Conservation (phyloP, 2,329 filamentous ascomycete species). For the Ceratocystis eucalypticola region DNA sequence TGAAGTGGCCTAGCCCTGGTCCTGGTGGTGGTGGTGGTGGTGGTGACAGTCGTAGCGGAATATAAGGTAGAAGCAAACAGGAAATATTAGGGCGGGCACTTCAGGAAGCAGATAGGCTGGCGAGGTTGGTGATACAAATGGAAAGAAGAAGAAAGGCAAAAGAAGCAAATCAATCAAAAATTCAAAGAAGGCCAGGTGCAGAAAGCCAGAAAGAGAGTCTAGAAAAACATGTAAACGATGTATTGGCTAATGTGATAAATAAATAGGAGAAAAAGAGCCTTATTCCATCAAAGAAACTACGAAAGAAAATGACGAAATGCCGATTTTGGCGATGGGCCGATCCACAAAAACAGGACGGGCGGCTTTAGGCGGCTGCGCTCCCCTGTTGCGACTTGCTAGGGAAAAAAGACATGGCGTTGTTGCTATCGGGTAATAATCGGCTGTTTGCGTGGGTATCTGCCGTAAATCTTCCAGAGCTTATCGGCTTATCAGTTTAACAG, state of each 20-base stretch:
- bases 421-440: not conserved
- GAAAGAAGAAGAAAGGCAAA: not conserved
- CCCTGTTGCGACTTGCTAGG: not conserved
- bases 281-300: not conserved
- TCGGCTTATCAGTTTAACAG: not conserved
- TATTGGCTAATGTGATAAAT: not conserved
- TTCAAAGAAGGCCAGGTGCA: not conserved
- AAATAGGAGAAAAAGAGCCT: not conserved
- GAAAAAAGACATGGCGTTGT: too few species aligned
- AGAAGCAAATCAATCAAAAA: not conserved
- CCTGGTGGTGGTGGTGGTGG: too few species aligned
- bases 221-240: not conserved
- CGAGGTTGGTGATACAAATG: too few species aligned
- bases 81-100: too few species aligned
- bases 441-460: too few species aligned
- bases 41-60: too few species aligned
- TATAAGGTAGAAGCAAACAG: too few species aligned
- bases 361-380: constrained; percentile 3
- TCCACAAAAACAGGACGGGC: not conserved
- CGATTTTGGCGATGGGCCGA: not conserved
- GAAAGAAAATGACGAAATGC: constrained; percentile 1
- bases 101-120: too few species aligned
- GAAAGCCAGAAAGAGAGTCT: not conserved
- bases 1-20: too few species aligned
- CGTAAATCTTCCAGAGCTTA: not conserved